Base-by-base conservation (phyloP, 2,329 filamentous ascomycete genomes). In the Diaporthe vexans region DNA sequence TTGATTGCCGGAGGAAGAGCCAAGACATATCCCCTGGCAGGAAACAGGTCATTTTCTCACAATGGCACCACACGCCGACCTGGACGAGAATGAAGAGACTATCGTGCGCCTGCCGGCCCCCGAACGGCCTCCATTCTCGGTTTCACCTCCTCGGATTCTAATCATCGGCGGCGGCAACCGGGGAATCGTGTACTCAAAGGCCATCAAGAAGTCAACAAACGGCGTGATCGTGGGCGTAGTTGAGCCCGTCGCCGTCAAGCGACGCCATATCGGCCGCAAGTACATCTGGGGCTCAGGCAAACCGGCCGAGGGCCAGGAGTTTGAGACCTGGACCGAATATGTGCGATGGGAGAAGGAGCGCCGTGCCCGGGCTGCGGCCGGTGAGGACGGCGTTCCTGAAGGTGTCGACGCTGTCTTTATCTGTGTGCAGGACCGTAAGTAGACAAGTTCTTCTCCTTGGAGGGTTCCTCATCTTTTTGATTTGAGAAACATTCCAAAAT, bases 251-350 rank as follows among this genome's bases (percentile, higher is more conserved):
- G 63, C 46, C n/a, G 63, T 67, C 29, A 67, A 67, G 63, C 43
- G 63, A 7, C 63, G 46, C 8, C 46, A 67, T 21, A 67, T 67
- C 33, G 63, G 63, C 4, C 63, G 63, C 29, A 67, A 13, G 48
- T 52, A 37, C 63, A 67, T 67, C 63, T 67, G 63, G 63, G 63
- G 63, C 29, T 26, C 6, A 7, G 15, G n/a, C 13, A 37, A 40
- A 21, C 63, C 63, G n/a, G 33, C 63, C 46, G 63, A 67, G 63
- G 63, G 63, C 63, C 63, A 67, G 10, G 63, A 67, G 46, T 67
- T 67, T 43, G 29, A 67, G 46, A 51, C 48, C 6, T 67, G 63
- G 63, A 11, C 43, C 9, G 29, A 67, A 1, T 67, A 26, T 10
- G 46, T 67, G 46, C 29, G n/a, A 15, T 67, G 63, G 63, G 63